phyloP scores from a whole-genome alignment of 176 grass and related monocot genomes.

The Triticum monococcum region DNA sequence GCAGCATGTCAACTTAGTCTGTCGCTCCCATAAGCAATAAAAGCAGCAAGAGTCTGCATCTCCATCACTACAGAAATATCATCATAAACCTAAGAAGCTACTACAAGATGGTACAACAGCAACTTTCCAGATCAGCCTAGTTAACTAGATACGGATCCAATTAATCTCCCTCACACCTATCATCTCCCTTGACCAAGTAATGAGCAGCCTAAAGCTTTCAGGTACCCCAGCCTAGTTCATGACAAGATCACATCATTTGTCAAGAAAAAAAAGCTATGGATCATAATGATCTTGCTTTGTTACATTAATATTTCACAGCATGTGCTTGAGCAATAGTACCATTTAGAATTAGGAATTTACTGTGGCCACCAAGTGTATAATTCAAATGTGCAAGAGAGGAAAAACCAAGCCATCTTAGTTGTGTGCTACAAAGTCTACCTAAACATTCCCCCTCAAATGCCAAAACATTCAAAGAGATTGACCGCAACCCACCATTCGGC shows the following conservation, averaged over 20 bases:
- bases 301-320: not conserved
- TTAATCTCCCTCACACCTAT: not conserved
- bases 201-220: not conserved
- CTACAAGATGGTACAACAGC: not conserved
- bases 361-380: not conserved
- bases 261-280: not conserved
- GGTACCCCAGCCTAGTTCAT: not conserved
- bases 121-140: conserved; percentile 30
- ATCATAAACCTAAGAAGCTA: conserved; percentile 20
- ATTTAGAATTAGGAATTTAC: not conserved
- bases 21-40: not conserved
- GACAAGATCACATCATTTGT: not conserved
- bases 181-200: conserved; percentile 16
- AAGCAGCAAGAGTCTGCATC: not conserved
- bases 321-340: not conserved
- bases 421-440: not conserved
- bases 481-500: not conserved
- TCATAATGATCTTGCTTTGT: not conserved
- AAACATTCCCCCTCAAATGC: not conserved
- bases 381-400: not conserved
- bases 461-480: not conserved
- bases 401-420: not conserved
- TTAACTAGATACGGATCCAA: conserved; percentile 24
- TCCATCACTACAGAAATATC: conserved; percentile 5
- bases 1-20: conserved; percentile 14